phyloP scores from a whole-genome alignment of 2,329 filamentous ascomycete genomes.

The Dactylellina leptospora region DNA sequence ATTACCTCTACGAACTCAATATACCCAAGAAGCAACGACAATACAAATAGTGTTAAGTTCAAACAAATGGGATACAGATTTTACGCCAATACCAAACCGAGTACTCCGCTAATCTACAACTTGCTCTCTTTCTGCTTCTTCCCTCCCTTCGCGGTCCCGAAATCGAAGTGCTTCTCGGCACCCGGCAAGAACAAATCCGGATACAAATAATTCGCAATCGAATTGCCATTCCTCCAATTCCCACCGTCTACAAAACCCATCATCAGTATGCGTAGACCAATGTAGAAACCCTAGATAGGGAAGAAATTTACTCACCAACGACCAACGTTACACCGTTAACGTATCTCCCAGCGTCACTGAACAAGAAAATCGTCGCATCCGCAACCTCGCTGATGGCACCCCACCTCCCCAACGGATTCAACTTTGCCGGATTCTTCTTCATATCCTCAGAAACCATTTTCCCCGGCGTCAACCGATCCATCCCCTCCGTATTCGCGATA shows the following conservation, averaged over 20 bases:
- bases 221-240: slow-evolving; percentile 42
- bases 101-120: too few species aligned
- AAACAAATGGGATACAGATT: background rate
- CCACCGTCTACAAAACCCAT: slow-evolving; percentile 30
- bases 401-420: slow-evolving; percentile 77
- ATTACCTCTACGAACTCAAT: background rate
- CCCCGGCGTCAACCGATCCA: slow-evolving; percentile 68
- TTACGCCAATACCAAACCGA: too few species aligned
- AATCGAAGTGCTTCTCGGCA: slow-evolving; percentile 38
- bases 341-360: slow-evolving; percentile 84
- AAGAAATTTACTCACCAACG: slow-evolving; percentile 69
- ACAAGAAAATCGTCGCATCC: slow-evolving; percentile 88
- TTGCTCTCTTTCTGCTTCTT: slow-evolving; percentile 43
- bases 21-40: background rate
- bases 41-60: background rate
- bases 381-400: slow-evolving; percentile 87
- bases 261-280: slow-evolving; percentile 11
- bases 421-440: slow-evolving; percentile 58
- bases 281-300: too few species aligned
- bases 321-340: slow-evolving; percentile 84
- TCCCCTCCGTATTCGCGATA: slow-evolving; percentile 83
- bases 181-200: slow-evolving; percentile 32
- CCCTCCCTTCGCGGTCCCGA: slow-evolving; percentile 33
- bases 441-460: slow-evolving; percentile 59
- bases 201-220: slow-evolving; percentile 26